A percentile compares a stretch with the other conserved stretches of the same genome.
Conservation (phyloP, 805 yeast species). For the Peterozyma toletana region DNA sequence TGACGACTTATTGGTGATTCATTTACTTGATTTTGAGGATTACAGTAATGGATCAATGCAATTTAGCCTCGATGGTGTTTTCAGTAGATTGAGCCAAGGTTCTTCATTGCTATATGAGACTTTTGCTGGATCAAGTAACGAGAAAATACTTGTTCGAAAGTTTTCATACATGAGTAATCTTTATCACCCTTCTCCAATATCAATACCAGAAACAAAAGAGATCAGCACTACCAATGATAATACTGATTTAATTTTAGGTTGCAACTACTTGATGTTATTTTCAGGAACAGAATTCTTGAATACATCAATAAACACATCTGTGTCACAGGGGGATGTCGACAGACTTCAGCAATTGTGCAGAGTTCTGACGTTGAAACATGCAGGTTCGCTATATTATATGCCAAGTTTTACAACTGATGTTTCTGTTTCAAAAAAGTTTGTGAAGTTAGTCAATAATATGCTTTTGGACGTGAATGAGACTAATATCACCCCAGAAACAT, state of each 20-base stretch:
- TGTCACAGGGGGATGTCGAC: conserved; percentile 4
- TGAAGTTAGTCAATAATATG: background rate
- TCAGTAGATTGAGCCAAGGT: background rate
- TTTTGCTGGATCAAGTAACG: background rate
- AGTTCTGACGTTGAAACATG: conserved; percentile 3
- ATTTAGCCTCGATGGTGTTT: background rate
- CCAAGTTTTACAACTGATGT: background rate
- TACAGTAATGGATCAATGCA: background rate
- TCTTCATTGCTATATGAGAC: background rate
- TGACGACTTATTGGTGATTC: background rate
- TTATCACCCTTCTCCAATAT: background rate
- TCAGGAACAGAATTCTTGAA: conserved; percentile 2
- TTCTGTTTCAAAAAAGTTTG: background rate
- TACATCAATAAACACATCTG: background rate
- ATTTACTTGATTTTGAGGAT: conserved; percentile 1
- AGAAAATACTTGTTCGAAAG: background rate
- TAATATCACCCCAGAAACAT: conserved; percentile 2
- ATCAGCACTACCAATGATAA: background rate
- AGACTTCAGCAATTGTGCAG: conserved; percentile 5
- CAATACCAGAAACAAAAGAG: background rate
- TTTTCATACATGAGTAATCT: background rate
- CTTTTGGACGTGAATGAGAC: background rate
- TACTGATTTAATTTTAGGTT: conserved; percentile 3
- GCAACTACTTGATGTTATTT: conserved; percentile 1
- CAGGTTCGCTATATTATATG: background rate